Conservation (phyloP, 345 rosid genomes). For the Firmiana major region DNA sequence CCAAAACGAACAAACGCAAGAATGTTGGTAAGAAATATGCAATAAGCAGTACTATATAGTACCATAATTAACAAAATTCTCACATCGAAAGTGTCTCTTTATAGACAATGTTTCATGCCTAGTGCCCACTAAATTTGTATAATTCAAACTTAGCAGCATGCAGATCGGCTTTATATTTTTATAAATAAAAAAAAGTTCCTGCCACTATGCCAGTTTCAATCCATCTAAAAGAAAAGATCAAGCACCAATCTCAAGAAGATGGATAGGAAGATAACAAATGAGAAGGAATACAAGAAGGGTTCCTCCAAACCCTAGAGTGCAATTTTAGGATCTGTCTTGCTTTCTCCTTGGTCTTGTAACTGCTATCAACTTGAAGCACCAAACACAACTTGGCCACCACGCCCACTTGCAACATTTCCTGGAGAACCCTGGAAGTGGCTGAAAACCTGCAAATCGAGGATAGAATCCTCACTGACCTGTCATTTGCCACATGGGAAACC, state of each 20-base stretch:
- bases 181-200: too few relatives aligned
- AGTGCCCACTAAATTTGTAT: background rate
- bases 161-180: background rate
- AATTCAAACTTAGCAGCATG: background rate
- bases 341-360: conserved; percentile 44
- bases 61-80: background rate
- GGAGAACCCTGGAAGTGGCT: conserved; percentile 38
- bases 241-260: conserved; percentile 19
- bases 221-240: background rate
- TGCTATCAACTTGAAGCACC: conserved; percentile 39
- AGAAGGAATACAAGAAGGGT: conserved; percentile 42
- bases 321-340: conserved; percentile 44
- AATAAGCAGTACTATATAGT: too few relatives aligned
- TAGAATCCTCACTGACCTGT: conserved; percentile 49
- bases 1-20: background rate
- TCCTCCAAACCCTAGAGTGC: conserved; percentile 57
- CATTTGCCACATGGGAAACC: conserved; percentile 47
- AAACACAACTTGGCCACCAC: conserved; percentile 56
- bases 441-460: conserved; percentile 43
- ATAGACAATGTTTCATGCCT: too few relatives aligned
- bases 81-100: background rate
- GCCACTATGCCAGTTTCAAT: background rate
- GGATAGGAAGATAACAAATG: conserved; percentile 46
- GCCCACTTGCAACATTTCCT: conserved; percentile 61
- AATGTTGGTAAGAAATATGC: background rate